A percentile compares a stretch with the other conserved stretches of the same genome.
Conservation (phyloP, 1,139 yeast species). For the Suhomyces terraborum region DNA sequence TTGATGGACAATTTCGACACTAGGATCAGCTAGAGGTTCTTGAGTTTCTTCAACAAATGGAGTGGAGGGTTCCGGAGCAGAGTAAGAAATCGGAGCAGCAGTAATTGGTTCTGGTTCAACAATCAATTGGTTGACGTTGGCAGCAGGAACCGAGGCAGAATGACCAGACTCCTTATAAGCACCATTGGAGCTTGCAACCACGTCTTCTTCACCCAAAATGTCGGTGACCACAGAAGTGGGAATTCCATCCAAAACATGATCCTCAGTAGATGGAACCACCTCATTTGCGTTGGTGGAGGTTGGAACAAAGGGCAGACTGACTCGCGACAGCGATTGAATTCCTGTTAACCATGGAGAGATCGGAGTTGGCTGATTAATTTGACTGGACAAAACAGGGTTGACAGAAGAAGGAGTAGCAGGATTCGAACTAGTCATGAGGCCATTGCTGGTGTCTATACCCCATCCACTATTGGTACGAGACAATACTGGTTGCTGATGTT, state of each 20-base stretch:
- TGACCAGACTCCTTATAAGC: neutral
- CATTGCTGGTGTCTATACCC: slow-evolving; percentile 37
- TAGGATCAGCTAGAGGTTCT: slow-evolving; percentile 5
- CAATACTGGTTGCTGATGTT: slow-evolving; percentile 33
- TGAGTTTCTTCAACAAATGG: neutral
- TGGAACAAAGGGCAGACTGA: slow-evolving; percentile 45
- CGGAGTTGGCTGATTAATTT: slow-evolving; percentile 39
- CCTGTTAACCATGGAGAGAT: slow-evolving; percentile 47
- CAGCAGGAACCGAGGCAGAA: neutral
- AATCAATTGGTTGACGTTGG: slow-evolving; percentile 8
- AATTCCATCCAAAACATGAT: slow-evolving; percentile 38
- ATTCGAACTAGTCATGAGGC: slow-evolving; percentile 21
- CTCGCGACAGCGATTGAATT: slow-evolving; percentile 39
- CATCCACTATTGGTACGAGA: slow-evolving; percentile 43
- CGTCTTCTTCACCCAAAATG: slow-evolving; percentile 33
- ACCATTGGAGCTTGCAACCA: neutral
- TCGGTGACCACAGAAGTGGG: slow-evolving; percentile 43
- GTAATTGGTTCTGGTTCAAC: slow-evolving; percentile 11
- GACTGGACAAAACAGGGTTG: slow-evolving; percentile 26
- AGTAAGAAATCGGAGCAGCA: neutral
- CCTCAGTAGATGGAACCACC: slow-evolving; percentile 18
- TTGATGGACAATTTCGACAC: slow-evolving; percentile 2
- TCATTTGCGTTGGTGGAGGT: slow-evolving; percentile 10
- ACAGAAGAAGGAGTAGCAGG: slow-evolving; percentile 36
- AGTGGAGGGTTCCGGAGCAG: neutral